These are phyloP conservation scores for Taphrina wiesneri DNA, from an alignment of 1,139 yeast species.

Conservation along the genomic window DNA sequence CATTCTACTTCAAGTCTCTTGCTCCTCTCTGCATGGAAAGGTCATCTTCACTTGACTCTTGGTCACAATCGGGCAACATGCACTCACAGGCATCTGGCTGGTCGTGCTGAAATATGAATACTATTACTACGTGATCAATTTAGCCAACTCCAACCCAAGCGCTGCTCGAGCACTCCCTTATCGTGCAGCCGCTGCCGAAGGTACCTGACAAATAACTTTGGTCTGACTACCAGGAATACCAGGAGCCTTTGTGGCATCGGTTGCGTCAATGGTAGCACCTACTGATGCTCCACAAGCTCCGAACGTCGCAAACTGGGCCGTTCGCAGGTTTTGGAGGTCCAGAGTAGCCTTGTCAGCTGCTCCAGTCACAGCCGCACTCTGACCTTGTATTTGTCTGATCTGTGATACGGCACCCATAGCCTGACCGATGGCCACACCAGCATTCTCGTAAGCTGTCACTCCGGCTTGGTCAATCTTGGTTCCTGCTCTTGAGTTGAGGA, in stretches of 20 bases:
- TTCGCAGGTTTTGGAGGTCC: conserved; percentile 24
- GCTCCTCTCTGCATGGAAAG: too few species aligned
- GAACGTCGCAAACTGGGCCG: conserved; percentile 32
- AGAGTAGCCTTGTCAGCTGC: conserved; percentile 26
- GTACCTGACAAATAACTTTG: conserved; percentile 18
- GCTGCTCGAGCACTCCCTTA: neutral
- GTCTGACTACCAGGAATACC: conserved; percentile 27
- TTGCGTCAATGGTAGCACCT: conserved; percentile 31
- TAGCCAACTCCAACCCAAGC: neutral
- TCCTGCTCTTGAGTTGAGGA: conserved; percentile 16
- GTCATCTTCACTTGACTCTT: too few species aligned
- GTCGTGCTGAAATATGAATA: too few species aligned
- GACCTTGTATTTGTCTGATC: conserved; percentile 23
- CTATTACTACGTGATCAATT: neutral
- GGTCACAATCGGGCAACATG: too few species aligned
- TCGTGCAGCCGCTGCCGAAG: conserved; percentile 2
- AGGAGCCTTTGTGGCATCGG: conserved; percentile 24
- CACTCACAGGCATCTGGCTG: too few species aligned
- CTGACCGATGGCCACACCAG: conserved; percentile 28
- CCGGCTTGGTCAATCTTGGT: conserved; percentile 21
- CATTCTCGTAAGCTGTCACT: conserved; percentile 22
- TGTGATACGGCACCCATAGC: conserved; percentile 32
- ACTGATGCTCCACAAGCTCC: conserved; percentile 32
- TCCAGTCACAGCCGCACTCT: conserved; percentile 2
- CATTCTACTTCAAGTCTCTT: too few species aligned